These are phyloP conservation scores for Stagonosporopsis cucurbitacearum DNA, from an alignment of 2,329 filamentous ascomycete genomes.

Conservation along the genomic window DNA sequence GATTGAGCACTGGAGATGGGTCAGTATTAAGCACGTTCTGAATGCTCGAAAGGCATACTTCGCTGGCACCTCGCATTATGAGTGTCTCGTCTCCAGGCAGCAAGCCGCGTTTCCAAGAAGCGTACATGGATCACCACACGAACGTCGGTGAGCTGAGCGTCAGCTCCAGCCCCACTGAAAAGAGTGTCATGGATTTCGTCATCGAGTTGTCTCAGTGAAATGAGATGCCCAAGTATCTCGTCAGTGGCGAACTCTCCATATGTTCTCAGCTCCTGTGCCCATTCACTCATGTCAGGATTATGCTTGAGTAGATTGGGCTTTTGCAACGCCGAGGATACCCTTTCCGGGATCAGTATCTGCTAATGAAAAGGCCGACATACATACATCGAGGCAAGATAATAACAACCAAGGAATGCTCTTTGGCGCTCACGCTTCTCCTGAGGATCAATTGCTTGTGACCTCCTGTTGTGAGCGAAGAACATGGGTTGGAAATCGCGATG, in stretches of 20 bases:
- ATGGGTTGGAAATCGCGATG: conserved; percentile 30
- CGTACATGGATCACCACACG: conserved; percentile 39
- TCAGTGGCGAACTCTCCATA: conserved; percentile 37
- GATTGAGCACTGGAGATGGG: conserved; percentile 28
- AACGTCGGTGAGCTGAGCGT: conserved; percentile 36
- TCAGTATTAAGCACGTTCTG: background rate
- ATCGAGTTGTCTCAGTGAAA: conserved; percentile 39
- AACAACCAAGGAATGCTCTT: conserved; percentile 43
- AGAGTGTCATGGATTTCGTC: conserved; percentile 43
- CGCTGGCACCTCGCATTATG: conserved; percentile 22
- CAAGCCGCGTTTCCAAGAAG: conserved; percentile 37
- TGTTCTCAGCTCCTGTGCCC: conserved; percentile 27
- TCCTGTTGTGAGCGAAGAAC: conserved; percentile 13
- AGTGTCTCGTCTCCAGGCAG: conserved; percentile 31
- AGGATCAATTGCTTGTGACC: conserved; percentile 10
- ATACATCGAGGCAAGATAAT: conserved; percentile 43
- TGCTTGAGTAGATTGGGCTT: conserved; percentile 44
- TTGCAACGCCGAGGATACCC: conserved; percentile 37
- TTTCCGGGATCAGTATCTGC: conserved; percentile 12
- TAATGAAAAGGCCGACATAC: background rate
- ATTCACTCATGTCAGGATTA: conserved; percentile 38
- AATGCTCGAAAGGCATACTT: conserved; percentile 20
- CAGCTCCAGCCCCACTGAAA: conserved; percentile 27
- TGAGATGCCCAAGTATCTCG: conserved; percentile 30
- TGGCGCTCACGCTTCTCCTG: conserved; percentile 37